Evolutionary conservation across 2,329 filamentous ascomycete genomes (phyloP), one percentile per base, ranked within the genome.

Genomic region (Stagonosporopsis chrysanthemi): DNA sequence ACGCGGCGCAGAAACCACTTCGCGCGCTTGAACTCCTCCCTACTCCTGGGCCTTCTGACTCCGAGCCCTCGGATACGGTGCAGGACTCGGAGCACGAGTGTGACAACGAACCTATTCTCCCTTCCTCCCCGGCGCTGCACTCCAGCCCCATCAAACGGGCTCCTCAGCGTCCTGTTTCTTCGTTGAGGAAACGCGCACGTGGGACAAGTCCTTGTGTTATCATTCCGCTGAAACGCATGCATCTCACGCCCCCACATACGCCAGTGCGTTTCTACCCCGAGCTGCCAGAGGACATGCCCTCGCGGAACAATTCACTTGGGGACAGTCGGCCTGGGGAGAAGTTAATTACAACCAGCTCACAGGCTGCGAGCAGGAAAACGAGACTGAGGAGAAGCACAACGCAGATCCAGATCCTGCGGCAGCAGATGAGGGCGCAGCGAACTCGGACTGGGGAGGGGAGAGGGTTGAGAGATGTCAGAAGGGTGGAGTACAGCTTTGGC

Each of bases 51-150:
- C 60, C 64, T 2, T 75, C 73, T 1, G 66, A 70, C 40, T 39
- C 42, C 7, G 56, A 61, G 15, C 45, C 23, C 14, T 6, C 35
- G 17, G 33, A 40, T 0, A 22, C 26, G 5, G 17, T 36, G 3
- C 48, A 48, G 36, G 54, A 57, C 43, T 38, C 48, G 2, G 31
- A 43, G 9, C 29, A 44, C 31, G 43, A 67, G 5, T 17, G 48
- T 4, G 58, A 64, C 14, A 57, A 66, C n/a, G 66, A 71, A 6
- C 40, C 45, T 23, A 42, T 62, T 7, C 58, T 58, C 4, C 69
- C 70, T 7, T 71, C 70, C 9, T 72, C 69, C 7, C 72, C 69
- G 1, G 59, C 70, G 33, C 72, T 69, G 19, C 60, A 56, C 26
- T 64, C 63, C 2, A 65, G 62, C 9, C 67, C 61, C 9, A 53